phyloP scores from a whole-genome alignment of 2,329 filamentous ascomycete genomes.

The Alternaria ventricosa region DNA sequence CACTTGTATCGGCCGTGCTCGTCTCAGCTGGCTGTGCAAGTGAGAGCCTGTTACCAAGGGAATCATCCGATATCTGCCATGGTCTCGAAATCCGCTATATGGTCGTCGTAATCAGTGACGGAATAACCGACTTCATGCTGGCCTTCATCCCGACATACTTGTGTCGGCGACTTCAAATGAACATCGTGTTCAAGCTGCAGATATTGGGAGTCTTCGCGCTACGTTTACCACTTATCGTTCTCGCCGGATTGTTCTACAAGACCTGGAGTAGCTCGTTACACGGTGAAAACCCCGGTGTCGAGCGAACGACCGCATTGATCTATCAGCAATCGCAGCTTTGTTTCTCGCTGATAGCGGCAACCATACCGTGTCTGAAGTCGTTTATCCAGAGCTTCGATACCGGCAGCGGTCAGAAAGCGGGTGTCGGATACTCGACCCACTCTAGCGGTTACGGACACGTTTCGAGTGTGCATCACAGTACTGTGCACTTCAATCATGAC shows the following conservation, averaged over 20 bases:
- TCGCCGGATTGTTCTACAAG: not conserved
- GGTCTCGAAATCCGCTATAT: conserved; percentile 24
- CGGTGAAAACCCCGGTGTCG: not conserved
- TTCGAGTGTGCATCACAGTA: not conserved
- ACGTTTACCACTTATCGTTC: conserved; percentile 24
- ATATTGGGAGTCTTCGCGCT: conserved; percentile 35
- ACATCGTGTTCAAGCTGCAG: conserved; percentile 29
- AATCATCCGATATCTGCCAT: conserved; percentile 18
- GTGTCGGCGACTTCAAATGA: conserved; percentile 37
- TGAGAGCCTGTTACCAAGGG: conserved; percentile 10
- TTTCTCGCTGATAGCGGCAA: not conserved
- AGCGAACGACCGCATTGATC: not conserved
- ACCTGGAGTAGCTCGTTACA: not conserved
- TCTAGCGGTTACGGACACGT: not conserved
- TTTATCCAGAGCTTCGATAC: not conserved
- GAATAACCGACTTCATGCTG: conserved; percentile 30
- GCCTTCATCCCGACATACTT: conserved; percentile 30
- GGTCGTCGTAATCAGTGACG: conserved; percentile 26
- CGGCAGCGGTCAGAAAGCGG: not conserved
- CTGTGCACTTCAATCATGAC: not conserved
- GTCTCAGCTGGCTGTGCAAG: not conserved
- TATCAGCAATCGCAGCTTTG: not conserved
- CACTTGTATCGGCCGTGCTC: not conserved
- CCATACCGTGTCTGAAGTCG: not conserved
- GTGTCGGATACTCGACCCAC: not conserved